A percentile compares a stretch with the other conserved stretches of the same genome.
Conservation (phyloP, 306 rosid genomes). For the Malus sieversii region DNA sequence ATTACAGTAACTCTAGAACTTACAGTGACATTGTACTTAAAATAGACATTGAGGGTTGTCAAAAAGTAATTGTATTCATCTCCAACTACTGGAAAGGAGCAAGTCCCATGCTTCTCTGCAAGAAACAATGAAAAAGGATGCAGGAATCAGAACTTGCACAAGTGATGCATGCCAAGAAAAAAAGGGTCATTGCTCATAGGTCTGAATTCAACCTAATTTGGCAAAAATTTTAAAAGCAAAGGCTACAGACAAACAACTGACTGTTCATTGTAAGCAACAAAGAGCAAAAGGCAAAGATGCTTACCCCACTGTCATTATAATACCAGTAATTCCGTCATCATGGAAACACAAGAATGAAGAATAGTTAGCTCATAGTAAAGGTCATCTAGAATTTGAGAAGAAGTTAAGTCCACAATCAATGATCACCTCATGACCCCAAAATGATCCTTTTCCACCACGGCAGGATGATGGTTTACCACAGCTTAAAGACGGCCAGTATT, state of each 20-base stretch:
- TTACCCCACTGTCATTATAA: constrained; percentile 86
- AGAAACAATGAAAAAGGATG: constrained; percentile 15
- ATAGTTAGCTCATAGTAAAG: constrained; percentile 32
- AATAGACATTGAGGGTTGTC: constrained; percentile 58
- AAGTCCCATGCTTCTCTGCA: constrained; percentile 98
- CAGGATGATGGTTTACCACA: constrained; percentile 65
- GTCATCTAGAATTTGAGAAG: constrained; percentile 7
- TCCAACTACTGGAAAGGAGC: constrained; percentile 55
- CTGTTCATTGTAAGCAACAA: neutral
- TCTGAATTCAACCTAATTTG: neutral
- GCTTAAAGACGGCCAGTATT: constrained; percentile 88
- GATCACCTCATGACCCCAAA: constrained; percentile 98
- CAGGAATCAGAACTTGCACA: neutral
- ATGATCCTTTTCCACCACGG: constrained; percentile 66
- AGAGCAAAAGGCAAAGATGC: constrained; percentile 36
- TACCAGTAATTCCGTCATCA: constrained; percentile 24
- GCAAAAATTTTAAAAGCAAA: neutral
- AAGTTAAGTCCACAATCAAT: constrained; percentile 19
- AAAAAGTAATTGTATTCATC: constrained; percentile 81
- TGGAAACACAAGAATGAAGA: constrained; percentile 20
- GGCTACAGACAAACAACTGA: neutral
- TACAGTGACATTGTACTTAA: constrained; percentile 89
- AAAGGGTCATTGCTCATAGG: neutral
- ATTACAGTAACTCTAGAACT: constrained; percentile 23
- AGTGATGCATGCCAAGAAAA: neutral